A percentile compares a stretch with the other conserved stretches of the same genome.
phyloP scores from a whole-genome alignment of 2,329 filamentous ascomycete species.

The Hypomyces rosellus region DNA sequence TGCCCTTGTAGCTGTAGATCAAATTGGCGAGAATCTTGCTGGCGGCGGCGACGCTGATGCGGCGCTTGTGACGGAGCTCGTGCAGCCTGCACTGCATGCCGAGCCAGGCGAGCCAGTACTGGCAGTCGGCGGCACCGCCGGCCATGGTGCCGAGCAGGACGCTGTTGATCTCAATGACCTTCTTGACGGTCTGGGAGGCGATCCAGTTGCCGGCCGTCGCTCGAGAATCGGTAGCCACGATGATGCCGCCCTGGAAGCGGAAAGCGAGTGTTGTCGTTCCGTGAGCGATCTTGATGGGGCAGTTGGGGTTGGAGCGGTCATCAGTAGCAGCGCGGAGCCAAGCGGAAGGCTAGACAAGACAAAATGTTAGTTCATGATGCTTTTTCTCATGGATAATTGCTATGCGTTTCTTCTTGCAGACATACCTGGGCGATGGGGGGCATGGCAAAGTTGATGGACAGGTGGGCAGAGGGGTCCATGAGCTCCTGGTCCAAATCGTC shows the following conservation, averaged over 20 bases:
- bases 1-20: conserved; percentile 97
- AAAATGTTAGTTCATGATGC: not conserved
- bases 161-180: conserved; percentile 98
- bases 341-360: conserved; percentile 61
- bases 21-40: conserved; percentile 98
- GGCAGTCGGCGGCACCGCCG: conserved; percentile 95
- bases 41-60: conserved; percentile 93
- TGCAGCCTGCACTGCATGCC: conserved; percentile 99
- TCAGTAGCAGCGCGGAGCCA: conserved; percentile 97
- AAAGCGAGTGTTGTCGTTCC: conserved; percentile 97
- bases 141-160: conserved; percentile 96
- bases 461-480: conserved; percentile 63
- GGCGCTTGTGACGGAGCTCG: conserved; percentile 97
- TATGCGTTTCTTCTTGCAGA: conserved; percentile 11
- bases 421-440: conserved; percentile 85
- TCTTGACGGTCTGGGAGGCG: conserved; percentile 98
- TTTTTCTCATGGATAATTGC: not conserved
- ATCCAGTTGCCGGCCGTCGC: conserved; percentile 99
- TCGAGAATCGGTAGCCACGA: conserved; percentile 95
- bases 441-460: conserved; percentile 91
- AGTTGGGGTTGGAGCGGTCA: conserved; percentile 92
- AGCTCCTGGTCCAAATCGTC: conserved; percentile 66
- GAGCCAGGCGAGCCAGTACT: conserved; percentile 99
- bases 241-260: conserved; percentile 96
- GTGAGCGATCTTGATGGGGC: conserved; percentile 99